phyloP scores from a whole-genome alignment of 768 basidiomycete genomes.

The Fistulinella prunicolor region DNA sequence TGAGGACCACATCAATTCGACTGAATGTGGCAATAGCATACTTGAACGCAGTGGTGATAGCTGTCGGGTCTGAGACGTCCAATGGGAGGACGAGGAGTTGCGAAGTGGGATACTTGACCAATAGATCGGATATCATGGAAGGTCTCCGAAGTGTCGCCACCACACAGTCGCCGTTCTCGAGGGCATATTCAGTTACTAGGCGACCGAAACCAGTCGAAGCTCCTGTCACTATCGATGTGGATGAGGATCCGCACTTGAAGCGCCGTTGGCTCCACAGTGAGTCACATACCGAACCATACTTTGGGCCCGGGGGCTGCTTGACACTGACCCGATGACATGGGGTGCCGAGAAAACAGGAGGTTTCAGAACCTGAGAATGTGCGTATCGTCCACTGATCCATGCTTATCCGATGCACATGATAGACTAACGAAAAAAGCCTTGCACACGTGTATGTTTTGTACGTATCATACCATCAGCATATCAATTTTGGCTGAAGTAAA shows the following conservation, averaged over 20 bases:
- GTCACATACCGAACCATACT: constrained; percentile 25
- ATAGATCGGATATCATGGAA: constrained; percentile 31
- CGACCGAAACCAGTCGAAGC: constrained; percentile 42
- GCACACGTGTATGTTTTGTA: neutral
- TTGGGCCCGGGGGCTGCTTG: constrained; percentile 7
- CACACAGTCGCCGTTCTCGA: constrained; percentile 38
- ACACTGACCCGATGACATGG: constrained; percentile 1
- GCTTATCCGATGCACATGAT: too few species aligned
- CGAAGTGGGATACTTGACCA: constrained; percentile 27
- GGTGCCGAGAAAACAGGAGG: neutral
- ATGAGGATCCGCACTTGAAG: neutral
- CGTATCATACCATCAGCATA: neutral
- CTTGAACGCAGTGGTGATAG: constrained; percentile 37
- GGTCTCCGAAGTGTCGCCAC: constrained; percentile 46
- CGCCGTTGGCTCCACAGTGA: neutral
- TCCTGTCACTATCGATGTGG: constrained; percentile 38
- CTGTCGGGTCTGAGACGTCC: constrained; percentile 36
- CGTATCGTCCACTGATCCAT: too few species aligned
- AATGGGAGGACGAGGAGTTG: constrained; percentile 39
- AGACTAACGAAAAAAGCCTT: neutral
- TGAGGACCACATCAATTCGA: constrained; percentile 44
- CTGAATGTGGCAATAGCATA: constrained; percentile 34
- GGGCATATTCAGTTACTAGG: constrained; percentile 31
- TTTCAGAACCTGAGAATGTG: neutral
- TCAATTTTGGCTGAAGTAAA: constrained; percentile 19